Evolutionary conservation across 768 basidiomycete genomes (phyloP).

Genomic region (Flagelloscypha sp.): DNA sequence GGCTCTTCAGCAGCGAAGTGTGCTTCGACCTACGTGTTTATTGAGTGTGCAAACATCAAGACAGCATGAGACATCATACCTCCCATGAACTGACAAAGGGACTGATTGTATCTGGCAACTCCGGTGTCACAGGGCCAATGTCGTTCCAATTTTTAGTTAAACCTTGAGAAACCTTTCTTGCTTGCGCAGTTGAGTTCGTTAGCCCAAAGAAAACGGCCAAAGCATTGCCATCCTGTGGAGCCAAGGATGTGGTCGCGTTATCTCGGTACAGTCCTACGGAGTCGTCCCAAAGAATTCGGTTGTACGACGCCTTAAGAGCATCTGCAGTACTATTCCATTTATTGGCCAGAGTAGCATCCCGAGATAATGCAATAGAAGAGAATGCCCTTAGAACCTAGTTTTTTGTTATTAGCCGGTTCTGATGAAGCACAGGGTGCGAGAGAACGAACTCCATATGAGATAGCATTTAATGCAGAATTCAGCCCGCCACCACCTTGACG

Average conservation of each 20-base stretch:
- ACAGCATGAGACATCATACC: constrained; percentile 21
- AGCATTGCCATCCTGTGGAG: constrained; percentile 52
- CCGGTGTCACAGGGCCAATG: constrained; percentile 44
- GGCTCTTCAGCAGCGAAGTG: constrained; percentile 50
- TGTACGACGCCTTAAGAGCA: constrained; percentile 39
- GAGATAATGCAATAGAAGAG: constrained; percentile 32
- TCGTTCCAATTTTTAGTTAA: constrained; percentile 44
- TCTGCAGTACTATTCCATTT: constrained; percentile 39
- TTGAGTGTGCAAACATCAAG: not conserved
- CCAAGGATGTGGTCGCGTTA: constrained; percentile 42
- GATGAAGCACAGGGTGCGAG: constrained; percentile 1
- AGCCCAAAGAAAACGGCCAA: constrained; percentile 48
- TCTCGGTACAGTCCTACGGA: constrained; percentile 44
- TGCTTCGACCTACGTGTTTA: constrained; percentile 37
- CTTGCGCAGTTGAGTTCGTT: constrained; percentile 31
- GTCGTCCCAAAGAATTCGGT: constrained; percentile 44
- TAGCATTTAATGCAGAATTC: constrained; percentile 49
- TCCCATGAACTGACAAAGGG: constrained; percentile 54
- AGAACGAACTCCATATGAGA: constrained; percentile 36
- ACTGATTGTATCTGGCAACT: constrained; percentile 50
- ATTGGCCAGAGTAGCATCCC: constrained; percentile 23
- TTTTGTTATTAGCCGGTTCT: constrained; percentile 13
- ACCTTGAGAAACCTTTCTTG: constrained; percentile 35
- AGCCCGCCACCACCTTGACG: constrained; percentile 46
- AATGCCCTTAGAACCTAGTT: constrained; percentile 44